Evolutionary conservation across 108 stramenopile species (phyloP).

Genomic region (Cyclotella cryptica): DNA sequence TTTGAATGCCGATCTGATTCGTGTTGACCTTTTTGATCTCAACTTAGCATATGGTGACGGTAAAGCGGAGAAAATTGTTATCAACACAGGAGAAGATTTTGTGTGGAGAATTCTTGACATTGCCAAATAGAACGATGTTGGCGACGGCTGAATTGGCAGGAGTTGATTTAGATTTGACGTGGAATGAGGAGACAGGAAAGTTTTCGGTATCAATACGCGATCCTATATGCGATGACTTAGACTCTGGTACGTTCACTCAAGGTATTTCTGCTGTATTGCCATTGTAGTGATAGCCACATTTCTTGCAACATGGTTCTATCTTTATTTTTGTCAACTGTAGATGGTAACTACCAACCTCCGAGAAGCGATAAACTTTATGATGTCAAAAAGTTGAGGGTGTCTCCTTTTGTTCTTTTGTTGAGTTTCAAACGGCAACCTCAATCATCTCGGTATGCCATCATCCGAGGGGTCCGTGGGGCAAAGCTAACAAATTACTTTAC

Average conservation of each 20-base stretch:
- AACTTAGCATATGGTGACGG: constrained; percentile 79
- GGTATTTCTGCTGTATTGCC: not conserved
- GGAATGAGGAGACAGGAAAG: constrained; percentile 74
- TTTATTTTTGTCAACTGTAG: constrained; percentile 8
- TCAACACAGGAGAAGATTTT: constrained; percentile 87
- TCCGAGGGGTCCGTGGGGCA: constrained; percentile 62
- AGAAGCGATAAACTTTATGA: constrained; percentile 73
- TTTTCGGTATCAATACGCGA: constrained; percentile 67
- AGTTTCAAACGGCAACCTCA: constrained; percentile 86
- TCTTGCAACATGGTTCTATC: not conserved
- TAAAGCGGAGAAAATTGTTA: constrained; percentile 62
- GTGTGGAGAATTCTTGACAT: constrained; percentile 88
- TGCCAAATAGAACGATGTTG: constrained; percentile 63
- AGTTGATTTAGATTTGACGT: constrained; percentile 66
- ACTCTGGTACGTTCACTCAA: constrained; percentile 28
- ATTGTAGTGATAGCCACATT: not conserved
- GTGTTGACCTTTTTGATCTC: constrained; percentile 81
- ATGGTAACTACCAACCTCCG: constrained; percentile 70
- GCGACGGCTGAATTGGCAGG: constrained; percentile 79
- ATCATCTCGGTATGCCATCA: constrained; percentile 61
- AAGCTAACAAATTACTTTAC: constrained; percentile 85
- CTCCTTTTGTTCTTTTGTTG: constrained; percentile 75
- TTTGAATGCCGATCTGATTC: constrained; percentile 70
- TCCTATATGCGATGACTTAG: constrained; percentile 51
- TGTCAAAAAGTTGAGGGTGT: constrained; percentile 70